Percentiles rank a stretch among this genome's conserved stretches.
Conservation (phyloP, 345 rosid species). For the Gossypium turneri region DNA sequence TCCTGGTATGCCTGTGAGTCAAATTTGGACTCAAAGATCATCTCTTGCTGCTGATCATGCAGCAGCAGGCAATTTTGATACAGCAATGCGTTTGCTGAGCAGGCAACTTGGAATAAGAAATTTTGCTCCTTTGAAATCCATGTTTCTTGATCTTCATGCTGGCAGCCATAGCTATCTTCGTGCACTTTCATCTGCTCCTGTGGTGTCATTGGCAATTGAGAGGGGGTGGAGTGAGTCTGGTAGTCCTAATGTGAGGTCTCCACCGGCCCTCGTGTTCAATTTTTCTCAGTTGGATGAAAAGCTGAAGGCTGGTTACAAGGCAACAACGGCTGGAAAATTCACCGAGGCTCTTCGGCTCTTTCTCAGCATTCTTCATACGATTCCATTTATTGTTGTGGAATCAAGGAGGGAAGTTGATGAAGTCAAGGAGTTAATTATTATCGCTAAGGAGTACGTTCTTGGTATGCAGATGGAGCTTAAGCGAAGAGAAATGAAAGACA, state of each 20-base stretch:
- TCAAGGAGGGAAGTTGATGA: conserved; percentile 95
- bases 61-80: conserved; percentile 84
- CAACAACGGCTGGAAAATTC: conserved; percentile 75
- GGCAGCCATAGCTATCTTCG: conserved; percentile 80
- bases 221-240: conserved; percentile 73
- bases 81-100: conserved; percentile 79
- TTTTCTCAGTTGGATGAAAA: conserved; percentile 85
- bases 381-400: conserved; percentile 82
- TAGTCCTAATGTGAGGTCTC: conserved; percentile 75
- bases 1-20: conserved; percentile 20
- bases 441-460: conserved; percentile 77
- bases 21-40: conserved; percentile 77
- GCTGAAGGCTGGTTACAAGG: conserved; percentile 84
- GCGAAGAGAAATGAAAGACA: conserved; percentile 67
- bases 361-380: conserved; percentile 73
- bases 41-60: conserved; percentile 89
- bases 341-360: conserved; percentile 71
- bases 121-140: conserved; percentile 57
- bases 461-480: conserved; percentile 79
- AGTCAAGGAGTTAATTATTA: conserved; percentile 67
- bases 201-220: conserved; percentile 69
- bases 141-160: conserved; percentile 64
- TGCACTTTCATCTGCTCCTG: conserved; percentile 69
- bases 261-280: conserved; percentile 68
- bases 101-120: conserved; percentile 88